phyloP scores from a whole-genome alignment of 2,329 filamentous ascomycete species.

The Scolecobasidium constrictum region DNA sequence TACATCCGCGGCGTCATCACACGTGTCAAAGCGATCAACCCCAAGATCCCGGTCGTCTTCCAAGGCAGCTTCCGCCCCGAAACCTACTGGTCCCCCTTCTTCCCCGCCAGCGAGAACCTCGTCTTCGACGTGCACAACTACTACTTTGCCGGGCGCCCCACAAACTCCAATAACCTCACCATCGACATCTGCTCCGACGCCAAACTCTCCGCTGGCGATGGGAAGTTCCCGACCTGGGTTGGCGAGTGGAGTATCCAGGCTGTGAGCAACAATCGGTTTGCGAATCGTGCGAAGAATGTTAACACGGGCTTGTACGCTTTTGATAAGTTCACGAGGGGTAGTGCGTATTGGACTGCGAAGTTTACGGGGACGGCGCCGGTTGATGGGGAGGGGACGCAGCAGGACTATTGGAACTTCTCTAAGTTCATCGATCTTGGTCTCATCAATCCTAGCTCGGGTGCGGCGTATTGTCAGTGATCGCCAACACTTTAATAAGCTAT shows the following conservation, averaged over 20 bases:
- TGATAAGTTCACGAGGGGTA: neutral
- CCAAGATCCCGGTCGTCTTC: constrained; percentile 22
- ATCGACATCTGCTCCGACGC: constrained; percentile 19
- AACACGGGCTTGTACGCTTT: neutral
- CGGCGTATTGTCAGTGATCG: no score
- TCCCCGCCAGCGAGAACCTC: constrained; percentile 17
- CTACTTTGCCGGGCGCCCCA: constrained; percentile 19
- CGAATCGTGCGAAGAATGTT: neutral
- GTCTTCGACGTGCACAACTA: constrained; percentile 22
- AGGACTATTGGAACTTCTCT: neutral
- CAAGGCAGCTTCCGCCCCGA: constrained; percentile 20
- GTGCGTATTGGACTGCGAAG: neutral
- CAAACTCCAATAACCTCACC: constrained; percentile 17
- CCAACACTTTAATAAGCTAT: no score
- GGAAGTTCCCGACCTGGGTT: constrained; percentile 19
- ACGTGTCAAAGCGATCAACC: constrained; percentile 16
- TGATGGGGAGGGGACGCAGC: neutral
- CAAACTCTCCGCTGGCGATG: constrained; percentile 12
- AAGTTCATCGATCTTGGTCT: neutral
- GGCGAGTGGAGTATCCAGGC: neutral
- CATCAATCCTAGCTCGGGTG: neutral
- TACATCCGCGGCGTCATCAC: constrained; percentile 21
- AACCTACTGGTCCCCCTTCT: constrained; percentile 19
- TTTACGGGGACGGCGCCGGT: neutral
- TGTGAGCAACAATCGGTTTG: neutral